Conservation (phyloP, 2,329 filamentous ascomycete genomes). For the Penicillium aurantiogriseum region DNA sequence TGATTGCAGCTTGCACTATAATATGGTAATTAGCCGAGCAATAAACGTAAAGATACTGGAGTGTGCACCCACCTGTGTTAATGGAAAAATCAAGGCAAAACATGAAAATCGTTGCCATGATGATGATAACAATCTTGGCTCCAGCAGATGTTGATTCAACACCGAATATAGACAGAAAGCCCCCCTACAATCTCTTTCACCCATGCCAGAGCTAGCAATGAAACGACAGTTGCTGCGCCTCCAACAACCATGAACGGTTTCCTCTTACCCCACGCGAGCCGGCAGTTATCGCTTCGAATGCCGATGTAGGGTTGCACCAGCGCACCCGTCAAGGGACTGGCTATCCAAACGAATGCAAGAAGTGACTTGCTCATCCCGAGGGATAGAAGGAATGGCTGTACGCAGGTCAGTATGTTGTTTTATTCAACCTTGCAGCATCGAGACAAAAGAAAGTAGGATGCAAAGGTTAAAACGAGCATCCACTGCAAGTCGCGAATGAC, state of each 20-base stretch:
- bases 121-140: constrained; percentile 66
- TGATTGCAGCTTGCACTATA: constrained; percentile 69
- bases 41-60: not conserved
- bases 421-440: not conserved
- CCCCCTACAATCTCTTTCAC: constrained; percentile 69
- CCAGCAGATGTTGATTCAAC: constrained; percentile 63
- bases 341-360: constrained; percentile 82
- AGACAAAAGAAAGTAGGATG: not conserved
- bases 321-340: constrained; percentile 73
- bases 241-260: constrained; percentile 79
- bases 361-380: constrained; percentile 79
- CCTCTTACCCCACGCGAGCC: constrained; percentile 70
- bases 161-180: constrained; percentile 67
- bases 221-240: constrained; percentile 63
- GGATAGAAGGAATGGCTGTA: constrained; percentile 68
- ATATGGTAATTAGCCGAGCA: constrained; percentile 2
- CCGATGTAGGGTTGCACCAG: constrained; percentile 81
- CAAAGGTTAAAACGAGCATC: not conserved
- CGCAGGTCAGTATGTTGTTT: not conserved
- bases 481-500: not conserved
- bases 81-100: constrained; percentile 93
- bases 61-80: constrained; percentile 73
- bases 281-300: constrained; percentile 76
- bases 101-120: constrained; percentile 79
- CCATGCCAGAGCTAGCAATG: constrained; percentile 71